A percentile compares a stretch with the other conserved stretches of the same genome.
Conservation (phyloP, 768 basidiomycete species). For the Pulveroboletus sp. region DNA sequence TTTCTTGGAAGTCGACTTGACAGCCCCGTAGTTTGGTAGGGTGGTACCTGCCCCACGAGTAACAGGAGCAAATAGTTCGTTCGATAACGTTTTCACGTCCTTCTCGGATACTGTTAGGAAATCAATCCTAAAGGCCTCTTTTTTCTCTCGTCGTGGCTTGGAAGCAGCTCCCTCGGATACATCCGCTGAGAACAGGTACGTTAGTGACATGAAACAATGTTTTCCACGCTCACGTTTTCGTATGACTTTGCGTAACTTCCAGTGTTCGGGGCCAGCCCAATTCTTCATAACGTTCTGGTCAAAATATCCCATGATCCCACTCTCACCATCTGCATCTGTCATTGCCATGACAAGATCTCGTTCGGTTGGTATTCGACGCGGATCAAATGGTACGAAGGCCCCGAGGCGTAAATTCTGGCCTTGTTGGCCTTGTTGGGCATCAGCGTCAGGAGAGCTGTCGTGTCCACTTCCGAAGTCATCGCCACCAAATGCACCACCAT, state of each 20-base stretch:
- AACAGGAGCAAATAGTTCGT: conserved; percentile 75
- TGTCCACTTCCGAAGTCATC: conserved; percentile 39
- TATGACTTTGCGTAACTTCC: conserved; percentile 86
- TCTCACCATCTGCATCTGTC: conserved; percentile 58
- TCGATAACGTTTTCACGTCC: conserved; percentile 53
- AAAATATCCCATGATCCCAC: conserved; percentile 78
- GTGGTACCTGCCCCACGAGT: conserved; percentile 68
- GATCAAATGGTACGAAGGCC: conserved; percentile 77
- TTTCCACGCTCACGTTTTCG: conserved; percentile 55
- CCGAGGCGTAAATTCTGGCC: conserved; percentile 39
- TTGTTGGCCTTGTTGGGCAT: conserved; percentile 38
- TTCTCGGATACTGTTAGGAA: conserved; percentile 61
- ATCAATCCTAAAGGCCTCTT: conserved; percentile 80
- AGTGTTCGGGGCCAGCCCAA: conserved; percentile 99
- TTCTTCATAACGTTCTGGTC: conserved; percentile 84
- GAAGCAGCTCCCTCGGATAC: conserved; percentile 46
- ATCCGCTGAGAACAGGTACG: conserved; percentile 34
- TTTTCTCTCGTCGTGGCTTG: conserved; percentile 62
- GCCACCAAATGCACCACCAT: conserved; percentile 37
- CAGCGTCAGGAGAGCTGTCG: conserved; percentile 41
- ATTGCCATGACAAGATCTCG: conserved; percentile 85
- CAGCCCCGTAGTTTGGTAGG: conserved; percentile 48
- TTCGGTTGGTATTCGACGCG: conserved; percentile 67
- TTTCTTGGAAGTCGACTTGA: conserved; percentile 25
- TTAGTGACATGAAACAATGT: neutral